Base-by-base conservation (phyloP, 2,329 filamentous ascomycete genomes). In the Fusarium nodosum region DNA sequence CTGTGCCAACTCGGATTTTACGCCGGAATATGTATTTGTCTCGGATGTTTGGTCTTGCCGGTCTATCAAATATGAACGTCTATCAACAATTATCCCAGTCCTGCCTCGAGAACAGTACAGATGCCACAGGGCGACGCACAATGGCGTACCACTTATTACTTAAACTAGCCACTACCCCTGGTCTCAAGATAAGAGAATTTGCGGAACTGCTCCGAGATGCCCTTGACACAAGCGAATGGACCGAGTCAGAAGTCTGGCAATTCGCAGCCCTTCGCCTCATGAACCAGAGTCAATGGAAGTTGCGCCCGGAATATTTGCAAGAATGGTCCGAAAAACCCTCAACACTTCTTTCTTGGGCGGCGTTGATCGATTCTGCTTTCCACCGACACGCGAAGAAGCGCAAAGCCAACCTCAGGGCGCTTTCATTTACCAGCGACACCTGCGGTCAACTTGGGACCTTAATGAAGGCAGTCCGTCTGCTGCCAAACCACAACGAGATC, bases 101-200 rank as follows among this genome's bases (percentile, higher is more conserved):
- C 46, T 70, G 67, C 30, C 39, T 50, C 9, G 20, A 42, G 20
- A 39, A 13, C 26, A 38, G 16, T 12, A n/a, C 46, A 10, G 58
- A 52, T 22, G 44, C 56, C 12, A 30, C 13, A 15, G 54, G 59
- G 15, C 58, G 55, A 24, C 64, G 52, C 11, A 28, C 42, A 13
- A 54, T 71, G 36, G 48, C 54, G 12, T 68, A 51, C 34, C 58
- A 70, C 11, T 34, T 70, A 12, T 33, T 71, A 15, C 39, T 71
- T 28, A 68, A 63, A 28, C 31, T 68, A 16, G 67, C 58, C 18
- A 24, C 41, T 30, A 30, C 47, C 18, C 39, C 39, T 7, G 28
- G 34, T 20, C 38, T 71, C 18, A 33, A 39, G 22, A 50, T 28
- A 20, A 20, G 15, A 12, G 34, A 44, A 36, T 51, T 71, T 36